A percentile compares a stretch with the other conserved stretches of the same genome.
phyloP scores from a whole-genome alignment of 345 rosid genomes.

The Citrus australasica region DNA sequence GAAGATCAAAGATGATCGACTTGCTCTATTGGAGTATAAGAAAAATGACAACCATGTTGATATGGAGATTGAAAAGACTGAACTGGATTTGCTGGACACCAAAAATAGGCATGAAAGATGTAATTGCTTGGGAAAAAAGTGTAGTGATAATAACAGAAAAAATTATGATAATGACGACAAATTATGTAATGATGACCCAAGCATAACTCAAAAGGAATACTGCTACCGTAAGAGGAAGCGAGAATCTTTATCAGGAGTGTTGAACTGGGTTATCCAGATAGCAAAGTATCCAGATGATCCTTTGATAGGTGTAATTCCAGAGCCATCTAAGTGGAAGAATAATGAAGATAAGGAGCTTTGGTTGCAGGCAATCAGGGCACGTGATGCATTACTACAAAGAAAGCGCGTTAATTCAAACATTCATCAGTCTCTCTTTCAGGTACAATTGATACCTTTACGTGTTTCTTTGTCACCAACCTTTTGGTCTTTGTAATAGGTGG shows the following conservation, averaged over 20 bases:
- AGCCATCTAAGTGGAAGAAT: constrained; percentile 40
- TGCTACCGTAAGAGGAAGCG: constrained; percentile 41
- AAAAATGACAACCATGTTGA: constrained; percentile 11
- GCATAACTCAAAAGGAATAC: constrained; percentile 12
- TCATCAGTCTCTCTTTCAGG: constrained; percentile 22
- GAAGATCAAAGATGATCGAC: constrained; percentile 20
- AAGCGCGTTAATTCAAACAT: constrained; percentile 14
- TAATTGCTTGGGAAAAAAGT: constrained; percentile 10
- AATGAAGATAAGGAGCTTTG: constrained; percentile 29
- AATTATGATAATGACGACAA: constrained; percentile 3
- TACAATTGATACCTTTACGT: constrained; percentile 15
- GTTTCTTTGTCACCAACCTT: background rate
- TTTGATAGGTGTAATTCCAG: constrained; percentile 38
- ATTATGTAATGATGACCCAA: background rate
- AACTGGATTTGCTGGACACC: constrained; percentile 9
- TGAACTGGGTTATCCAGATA: constrained; percentile 56
- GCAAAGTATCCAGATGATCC: constrained; percentile 52
- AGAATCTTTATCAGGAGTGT: constrained; percentile 40
- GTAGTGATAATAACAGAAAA: constrained; percentile 25
- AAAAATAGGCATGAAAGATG: constrained; percentile 11
- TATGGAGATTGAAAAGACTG: constrained; percentile 9
- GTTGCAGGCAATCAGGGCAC: constrained; percentile 47
- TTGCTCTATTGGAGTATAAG: constrained; percentile 13
- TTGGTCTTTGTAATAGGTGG: background rate
- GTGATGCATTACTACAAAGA: constrained; percentile 41